Evolutionary conservation across 2,329 filamentous ascomycete species (phyloP).

Genomic region (Aureobasidium musti): DNA sequence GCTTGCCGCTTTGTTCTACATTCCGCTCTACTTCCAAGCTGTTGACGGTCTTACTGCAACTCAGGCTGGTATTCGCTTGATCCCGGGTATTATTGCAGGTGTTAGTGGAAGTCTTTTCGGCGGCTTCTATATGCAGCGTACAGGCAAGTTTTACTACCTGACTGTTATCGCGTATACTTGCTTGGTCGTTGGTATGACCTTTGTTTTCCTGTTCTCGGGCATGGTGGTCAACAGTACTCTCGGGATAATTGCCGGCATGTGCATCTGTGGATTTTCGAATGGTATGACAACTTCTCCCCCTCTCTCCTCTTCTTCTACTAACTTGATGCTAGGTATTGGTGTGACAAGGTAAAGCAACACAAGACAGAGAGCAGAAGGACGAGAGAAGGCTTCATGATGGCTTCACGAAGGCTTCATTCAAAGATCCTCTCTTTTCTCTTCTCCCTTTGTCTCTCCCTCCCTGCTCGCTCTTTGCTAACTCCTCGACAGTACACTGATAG

Average conservation of each 20-base stretch:
- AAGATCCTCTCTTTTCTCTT: too few relatives aligned
- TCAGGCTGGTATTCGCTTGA: constrained; percentile 63
- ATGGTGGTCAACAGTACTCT: constrained; percentile 52
- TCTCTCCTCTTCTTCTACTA: too few relatives aligned
- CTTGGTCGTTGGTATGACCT: constrained; percentile 57
- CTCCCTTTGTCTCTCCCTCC: too few relatives aligned
- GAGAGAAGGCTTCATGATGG: too few relatives aligned
- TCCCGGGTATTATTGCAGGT: constrained; percentile 64
- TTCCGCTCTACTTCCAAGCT: constrained; percentile 78
- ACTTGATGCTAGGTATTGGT: too few relatives aligned
- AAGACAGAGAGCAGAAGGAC: too few relatives aligned
- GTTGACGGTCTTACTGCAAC: constrained; percentile 66
- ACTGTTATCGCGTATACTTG: constrained; percentile 60
- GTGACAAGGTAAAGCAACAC: too few relatives aligned
- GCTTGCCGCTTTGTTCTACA: constrained; percentile 66
- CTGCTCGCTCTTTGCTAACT: too few relatives aligned
- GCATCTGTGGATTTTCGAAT: constrained; percentile 56
- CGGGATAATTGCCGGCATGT: constrained; percentile 60
- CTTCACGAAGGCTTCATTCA: too few relatives aligned
- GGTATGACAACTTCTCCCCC: too few relatives aligned
- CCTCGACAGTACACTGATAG: too few relatives aligned
- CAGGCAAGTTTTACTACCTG: constrained; percentile 70
- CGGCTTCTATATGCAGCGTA: constrained; percentile 68
- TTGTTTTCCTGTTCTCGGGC: constrained; percentile 61
- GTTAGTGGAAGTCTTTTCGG: constrained; percentile 66